These are phyloP conservation scores for Jamesozyma lodderae DNA, from an alignment of 805 yeast genomes.

Conservation along the genomic window DNA sequence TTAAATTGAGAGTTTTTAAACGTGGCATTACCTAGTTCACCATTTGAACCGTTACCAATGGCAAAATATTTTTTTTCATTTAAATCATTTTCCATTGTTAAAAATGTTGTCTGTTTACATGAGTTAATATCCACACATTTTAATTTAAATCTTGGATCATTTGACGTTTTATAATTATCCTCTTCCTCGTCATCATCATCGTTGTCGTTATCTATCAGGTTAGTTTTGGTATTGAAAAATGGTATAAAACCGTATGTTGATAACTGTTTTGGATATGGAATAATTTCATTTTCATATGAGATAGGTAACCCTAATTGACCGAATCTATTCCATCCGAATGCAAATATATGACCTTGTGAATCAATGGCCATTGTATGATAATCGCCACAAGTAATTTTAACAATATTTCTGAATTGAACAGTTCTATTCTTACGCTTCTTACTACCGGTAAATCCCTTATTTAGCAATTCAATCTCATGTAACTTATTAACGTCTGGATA, in stretches of 20 bases:
- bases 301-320: slow-evolving; percentile 81
- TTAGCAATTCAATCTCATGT: slow-evolving; percentile 36
- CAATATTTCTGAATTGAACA: slow-evolving; percentile 33
- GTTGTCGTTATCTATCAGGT: not conserved
- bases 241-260: slow-evolving; percentile 30
- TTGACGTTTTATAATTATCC: not conserved
- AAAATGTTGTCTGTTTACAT: slow-evolving; percentile 57
- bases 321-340: slow-evolving; percentile 75
- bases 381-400: slow-evolving; percentile 61
- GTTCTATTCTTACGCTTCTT: not conserved
- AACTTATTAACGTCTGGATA: slow-evolving; percentile 42
- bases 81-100: slow-evolving; percentile 29
- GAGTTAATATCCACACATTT: slow-evolving; percentile 52
- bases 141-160: slow-evolving; percentile 32
- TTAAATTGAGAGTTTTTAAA: slow-evolving; percentile 63
- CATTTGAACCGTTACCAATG: slow-evolving; percentile 79
- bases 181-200: slow-evolving; percentile 27
- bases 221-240: slow-evolving; percentile 22
- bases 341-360: slow-evolving; percentile 56
- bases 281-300: slow-evolving; percentile 52
- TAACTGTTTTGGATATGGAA: slow-evolving; percentile 59
- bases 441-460: slow-evolving; percentile 14
- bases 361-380: slow-evolving; percentile 68
- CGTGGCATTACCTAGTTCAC: slow-evolving; percentile 76
- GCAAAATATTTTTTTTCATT: slow-evolving; percentile 33